Percentiles rank a stretch among this genome's conserved stretches.
Conservation (phyloP, 129 eudicot species). For the Flaveria trinervia region DNA sequence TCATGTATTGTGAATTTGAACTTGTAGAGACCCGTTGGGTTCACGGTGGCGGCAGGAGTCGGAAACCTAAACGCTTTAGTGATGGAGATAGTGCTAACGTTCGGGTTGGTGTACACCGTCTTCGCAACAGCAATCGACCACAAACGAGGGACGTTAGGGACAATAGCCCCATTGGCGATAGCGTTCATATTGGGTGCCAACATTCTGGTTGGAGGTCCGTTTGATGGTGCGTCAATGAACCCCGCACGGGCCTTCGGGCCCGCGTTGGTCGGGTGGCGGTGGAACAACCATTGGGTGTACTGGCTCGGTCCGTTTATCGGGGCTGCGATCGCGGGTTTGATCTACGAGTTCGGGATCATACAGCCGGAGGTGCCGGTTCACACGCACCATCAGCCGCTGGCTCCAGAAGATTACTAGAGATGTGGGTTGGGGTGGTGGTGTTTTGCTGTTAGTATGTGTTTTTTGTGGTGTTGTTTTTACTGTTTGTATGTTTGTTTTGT, state of each 20-base stretch:
- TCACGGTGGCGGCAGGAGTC: slow-evolving; percentile 52
- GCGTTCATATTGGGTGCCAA: slow-evolving; percentile 79
- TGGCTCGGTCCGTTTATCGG: slow-evolving; percentile 92
- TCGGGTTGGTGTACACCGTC: slow-evolving; percentile 61
- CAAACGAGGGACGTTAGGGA: slow-evolving; percentile 66
- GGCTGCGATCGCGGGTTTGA: slow-evolving; percentile 61
- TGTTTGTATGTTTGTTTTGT: slow-evolving; percentile 10
- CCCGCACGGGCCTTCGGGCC: slow-evolving; percentile 98
- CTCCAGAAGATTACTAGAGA: slow-evolving; percentile 84
- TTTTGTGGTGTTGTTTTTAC: neutral
- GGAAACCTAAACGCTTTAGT: slow-evolving; percentile 55
- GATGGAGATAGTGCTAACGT: slow-evolving; percentile 65
- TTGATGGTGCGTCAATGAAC: slow-evolving; percentile 82
- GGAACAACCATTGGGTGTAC: slow-evolving; percentile 84
- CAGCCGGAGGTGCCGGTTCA: slow-evolving; percentile 49
- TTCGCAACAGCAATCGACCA: slow-evolving; percentile 75
- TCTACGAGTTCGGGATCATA: slow-evolving; percentile 73
- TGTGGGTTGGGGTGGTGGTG: neutral
- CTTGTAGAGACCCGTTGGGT: slow-evolving; percentile 64
- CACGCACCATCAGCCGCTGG: slow-evolving; percentile 81
- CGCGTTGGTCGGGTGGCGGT: slow-evolving; percentile 82
- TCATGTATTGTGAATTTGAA: neutral
- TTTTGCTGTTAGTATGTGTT: too few relatives aligned
- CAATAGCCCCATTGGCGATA: slow-evolving; percentile 79
- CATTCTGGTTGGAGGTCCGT: slow-evolving; percentile 82